These are phyloP conservation scores for Raffaelea arxii DNA, from an alignment of 2,329 filamentous ascomycete species.

Conservation along the genomic window DNA sequence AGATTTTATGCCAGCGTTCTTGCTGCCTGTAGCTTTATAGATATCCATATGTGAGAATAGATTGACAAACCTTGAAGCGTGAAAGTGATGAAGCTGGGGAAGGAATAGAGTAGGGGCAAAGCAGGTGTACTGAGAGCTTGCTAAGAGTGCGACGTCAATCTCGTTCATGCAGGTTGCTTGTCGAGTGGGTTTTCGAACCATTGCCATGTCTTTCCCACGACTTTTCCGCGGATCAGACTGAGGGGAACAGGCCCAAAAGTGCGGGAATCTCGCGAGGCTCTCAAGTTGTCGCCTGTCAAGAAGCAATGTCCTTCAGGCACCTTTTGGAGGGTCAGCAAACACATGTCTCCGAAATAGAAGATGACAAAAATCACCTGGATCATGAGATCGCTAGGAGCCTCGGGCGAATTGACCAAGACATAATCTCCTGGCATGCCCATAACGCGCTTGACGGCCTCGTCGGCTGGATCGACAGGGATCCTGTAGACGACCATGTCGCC, in stretches of 20 bases:
- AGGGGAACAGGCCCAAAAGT: conserved; percentile 79
- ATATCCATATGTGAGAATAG: not conserved
- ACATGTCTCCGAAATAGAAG: not conserved
- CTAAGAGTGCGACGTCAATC: not conserved
- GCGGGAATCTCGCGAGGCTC: conserved; percentile 76
- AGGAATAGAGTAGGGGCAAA: no score
- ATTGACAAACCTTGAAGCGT: conserved; percentile 1
- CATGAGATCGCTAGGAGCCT: conserved; percentile 39
- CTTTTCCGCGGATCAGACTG: conserved; percentile 74
- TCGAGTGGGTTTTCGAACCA: conserved; percentile 35
- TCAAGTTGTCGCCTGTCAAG: conserved; percentile 79
- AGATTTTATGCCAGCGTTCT: conserved; percentile 14
- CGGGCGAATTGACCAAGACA: conserved; percentile 56
- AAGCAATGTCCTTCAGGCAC: conserved; percentile 89
- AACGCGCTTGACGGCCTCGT: conserved; percentile 68
- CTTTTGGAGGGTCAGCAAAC: conserved; percentile 29
- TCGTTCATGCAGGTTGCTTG: no score
- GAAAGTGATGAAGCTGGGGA: no score
- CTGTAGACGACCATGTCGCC: conserved; percentile 77
- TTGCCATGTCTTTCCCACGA: conserved; percentile 49
- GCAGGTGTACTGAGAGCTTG: no score
- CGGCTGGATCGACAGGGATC: conserved; percentile 56
- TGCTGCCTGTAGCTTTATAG: not conserved
- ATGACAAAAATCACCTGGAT: conserved; percentile 52
- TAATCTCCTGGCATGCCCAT: conserved; percentile 69